Base-by-base conservation (phyloP, 306 rosid genomes). In the Pyrus betulifolia region DNA sequence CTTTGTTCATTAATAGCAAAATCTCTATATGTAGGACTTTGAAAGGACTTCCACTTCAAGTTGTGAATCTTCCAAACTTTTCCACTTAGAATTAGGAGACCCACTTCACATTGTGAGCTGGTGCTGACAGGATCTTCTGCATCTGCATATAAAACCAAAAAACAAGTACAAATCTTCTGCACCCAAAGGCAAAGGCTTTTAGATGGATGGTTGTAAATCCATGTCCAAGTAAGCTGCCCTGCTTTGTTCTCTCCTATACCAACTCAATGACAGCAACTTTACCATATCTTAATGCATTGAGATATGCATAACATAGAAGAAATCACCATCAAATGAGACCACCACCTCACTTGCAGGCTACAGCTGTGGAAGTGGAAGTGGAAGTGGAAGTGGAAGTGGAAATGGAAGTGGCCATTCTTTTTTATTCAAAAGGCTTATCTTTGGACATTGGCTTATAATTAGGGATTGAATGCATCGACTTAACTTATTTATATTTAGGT, bases 191-290 rank as follows among this genome's bases (percentile, higher is more conserved):
- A 22, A 58, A 2, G 25, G 63, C 28, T 61, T 61, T 58, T 23
- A 21, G 12, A 8, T 30, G 40, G 40, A 25, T 63, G 40, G 42
- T 31, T 15, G 68, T 63, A 30, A 30, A 63, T 35, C 7, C 55
- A 15, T 49, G 8, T 15, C 15, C 42, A 28, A 3, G 18, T 3
- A 30, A 63, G 68, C 13, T 66, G 5, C 11, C 17, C 2, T 78
- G 45, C 33, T 28, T 82, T 68, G 84, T 78, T 78, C 51, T 77
- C 76, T 45, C 1, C 55, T 2, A 49, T 33, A 67, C 54, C 78
- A 72, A 70, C 80, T 25, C 23, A 76, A 75, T 75, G 82, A 74
- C 83, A 77, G 40, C 67, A 25, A 79, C 71, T 61, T 25, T 67
- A 25, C 81, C 65, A 8, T 33, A 66, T 77, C 79, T 71, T 57